phyloP scores from a whole-genome alignment of 768 basidiomycete species.

The Termitomyces eurrhizus region DNA sequence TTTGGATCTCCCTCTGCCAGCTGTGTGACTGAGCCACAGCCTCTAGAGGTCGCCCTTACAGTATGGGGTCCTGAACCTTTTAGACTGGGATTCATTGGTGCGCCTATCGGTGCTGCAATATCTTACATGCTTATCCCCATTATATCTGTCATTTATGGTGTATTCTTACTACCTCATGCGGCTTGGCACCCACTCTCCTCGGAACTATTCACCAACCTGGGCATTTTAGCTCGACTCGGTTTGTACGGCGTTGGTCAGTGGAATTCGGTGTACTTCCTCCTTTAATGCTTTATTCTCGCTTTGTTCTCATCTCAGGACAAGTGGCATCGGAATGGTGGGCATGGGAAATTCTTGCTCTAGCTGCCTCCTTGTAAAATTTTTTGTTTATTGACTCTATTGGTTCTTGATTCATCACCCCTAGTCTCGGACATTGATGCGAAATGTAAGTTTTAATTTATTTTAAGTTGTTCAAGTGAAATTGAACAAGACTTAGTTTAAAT shows the following conservation, averaged over 20 bases:
- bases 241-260: slow-evolving; percentile 66
- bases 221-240: slow-evolving; percentile 67
- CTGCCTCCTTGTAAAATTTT: slow-evolving; percentile 31
- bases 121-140: slow-evolving; percentile 81
- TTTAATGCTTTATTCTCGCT: neutral
- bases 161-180: slow-evolving; percentile 51
- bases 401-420: too few relatives aligned
- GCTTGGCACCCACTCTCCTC: slow-evolving; percentile 79
- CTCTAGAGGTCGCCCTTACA: too few relatives aligned
- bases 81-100: slow-evolving; percentile 80
- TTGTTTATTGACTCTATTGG: too few relatives aligned
- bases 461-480: too few relatives aligned
- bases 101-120: slow-evolving; percentile 82
- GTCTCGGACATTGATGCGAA: too few relatives aligned
- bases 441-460: too few relatives aligned
- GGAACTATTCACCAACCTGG: slow-evolving; percentile 62
- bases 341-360: slow-evolving; percentile 10
- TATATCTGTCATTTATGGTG: slow-evolving; percentile 56
- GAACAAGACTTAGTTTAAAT: too few relatives aligned
- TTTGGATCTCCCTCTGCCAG: too few relatives aligned
- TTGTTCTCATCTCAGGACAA: slow-evolving; percentile 40
- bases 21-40: too few relatives aligned
- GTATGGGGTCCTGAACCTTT: slow-evolving; percentile 59
- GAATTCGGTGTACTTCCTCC: too few relatives aligned
- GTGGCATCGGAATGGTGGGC: slow-evolving; percentile 58